These are phyloP conservation scores for Aphanomyces cochlioides DNA, from an alignment of 352 stramenopile species.

Conservation along the genomic window DNA sequence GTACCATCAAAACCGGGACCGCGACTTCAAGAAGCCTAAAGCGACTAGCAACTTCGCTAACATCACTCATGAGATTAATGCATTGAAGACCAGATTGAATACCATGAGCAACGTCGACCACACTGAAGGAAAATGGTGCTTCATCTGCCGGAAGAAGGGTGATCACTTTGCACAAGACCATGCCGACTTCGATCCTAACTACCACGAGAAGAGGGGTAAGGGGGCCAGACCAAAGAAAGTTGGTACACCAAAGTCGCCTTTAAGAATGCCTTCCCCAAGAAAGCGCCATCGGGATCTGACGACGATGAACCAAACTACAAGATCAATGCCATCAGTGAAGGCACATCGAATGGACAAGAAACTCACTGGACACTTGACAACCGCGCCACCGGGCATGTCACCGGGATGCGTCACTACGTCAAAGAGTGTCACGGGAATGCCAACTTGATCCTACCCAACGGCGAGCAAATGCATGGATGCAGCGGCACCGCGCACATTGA, in stretches of 20 bases:
- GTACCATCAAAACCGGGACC: neutral
- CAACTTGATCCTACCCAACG: slow-evolving; percentile 1
- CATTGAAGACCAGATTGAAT: neutral
- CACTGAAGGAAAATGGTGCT: neutral
- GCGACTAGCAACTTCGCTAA: neutral
- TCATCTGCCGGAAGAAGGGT: neutral
- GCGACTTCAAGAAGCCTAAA: neutral
- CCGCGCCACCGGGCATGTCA: neutral
- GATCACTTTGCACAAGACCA: neutral
- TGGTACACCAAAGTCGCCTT: neutral
- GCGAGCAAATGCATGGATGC: neutral
- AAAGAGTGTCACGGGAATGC: neutral
- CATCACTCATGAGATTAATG: neutral
- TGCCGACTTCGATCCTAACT: neutral
- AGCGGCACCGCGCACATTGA: neutral
- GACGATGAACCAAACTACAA: neutral
- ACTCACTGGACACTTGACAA: neutral
- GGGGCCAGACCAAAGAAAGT: neutral
- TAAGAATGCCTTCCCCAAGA: neutral
- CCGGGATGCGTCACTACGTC: neutral
- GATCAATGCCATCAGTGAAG: neutral
- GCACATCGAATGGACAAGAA: neutral
- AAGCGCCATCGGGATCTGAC: neutral
- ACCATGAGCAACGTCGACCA: neutral
- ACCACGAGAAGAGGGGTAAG: neutral